phyloP scores from a whole-genome alignment of 1,284 basidiomycete species.

The Trichosporon asahii region DNA sequence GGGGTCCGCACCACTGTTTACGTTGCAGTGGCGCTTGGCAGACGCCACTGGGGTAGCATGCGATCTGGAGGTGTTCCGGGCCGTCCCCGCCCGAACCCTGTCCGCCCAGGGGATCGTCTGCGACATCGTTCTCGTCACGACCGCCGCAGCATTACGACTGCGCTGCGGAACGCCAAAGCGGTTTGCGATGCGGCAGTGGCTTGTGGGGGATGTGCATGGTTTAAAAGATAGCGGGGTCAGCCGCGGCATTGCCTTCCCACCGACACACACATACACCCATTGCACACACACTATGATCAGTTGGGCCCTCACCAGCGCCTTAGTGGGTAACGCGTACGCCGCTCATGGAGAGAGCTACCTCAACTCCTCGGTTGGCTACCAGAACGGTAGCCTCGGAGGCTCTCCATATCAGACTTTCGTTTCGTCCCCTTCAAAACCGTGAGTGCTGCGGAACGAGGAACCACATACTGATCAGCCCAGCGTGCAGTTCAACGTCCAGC shows the following conservation, averaged over 20 bases:
- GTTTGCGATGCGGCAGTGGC: neutral
- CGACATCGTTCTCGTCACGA: neutral
- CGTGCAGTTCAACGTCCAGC: constrained; percentile 28
- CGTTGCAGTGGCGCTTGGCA: neutral
- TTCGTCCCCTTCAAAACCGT: constrained; percentile 26
- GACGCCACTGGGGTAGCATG: neutral
- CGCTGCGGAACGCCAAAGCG: neutral
- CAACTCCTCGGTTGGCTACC: constrained; percentile 21
- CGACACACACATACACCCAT: neutral
- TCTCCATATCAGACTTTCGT: constrained; percentile 31
- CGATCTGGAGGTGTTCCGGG: neutral
- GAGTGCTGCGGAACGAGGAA: constrained; percentile 7
- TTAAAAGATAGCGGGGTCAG: neutral
- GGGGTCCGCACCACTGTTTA: neutral
- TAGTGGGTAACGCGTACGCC: neutral
- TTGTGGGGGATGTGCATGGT: neutral
- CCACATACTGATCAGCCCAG: constrained; percentile 13
- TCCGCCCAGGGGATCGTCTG: neutral
- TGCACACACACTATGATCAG: neutral
- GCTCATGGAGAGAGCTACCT: neutral
- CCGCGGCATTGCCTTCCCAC: neutral
- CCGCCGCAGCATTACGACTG: neutral
- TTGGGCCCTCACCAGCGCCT: neutral
- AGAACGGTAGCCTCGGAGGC: constrained; percentile 23
- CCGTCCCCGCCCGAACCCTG: neutral